A percentile compares a stretch with the other conserved stretches of the same genome.
Conservation (phyloP, 768 basidiomycete genomes). For the Peribolospora baueri region DNA sequence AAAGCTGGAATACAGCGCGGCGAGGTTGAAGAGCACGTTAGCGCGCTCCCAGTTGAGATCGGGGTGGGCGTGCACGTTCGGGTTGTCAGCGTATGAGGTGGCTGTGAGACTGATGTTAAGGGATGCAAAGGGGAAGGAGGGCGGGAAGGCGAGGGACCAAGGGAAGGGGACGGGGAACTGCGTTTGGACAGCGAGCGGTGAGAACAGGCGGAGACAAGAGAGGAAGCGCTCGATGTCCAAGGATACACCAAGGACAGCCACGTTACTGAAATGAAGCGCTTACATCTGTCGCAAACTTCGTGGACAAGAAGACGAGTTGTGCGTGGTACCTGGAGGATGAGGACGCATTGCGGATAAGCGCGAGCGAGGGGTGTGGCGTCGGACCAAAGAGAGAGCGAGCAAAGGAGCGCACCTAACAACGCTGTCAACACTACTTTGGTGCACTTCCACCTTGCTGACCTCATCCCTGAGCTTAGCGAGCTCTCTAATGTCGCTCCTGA, state of each 20-base stretch:
- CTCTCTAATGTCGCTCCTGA: neutral
- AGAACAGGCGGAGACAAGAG: neutral
- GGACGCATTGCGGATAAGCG: neutral
- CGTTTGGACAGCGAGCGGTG: neutral
- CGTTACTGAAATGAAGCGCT: conserved; percentile 16
- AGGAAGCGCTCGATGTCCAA: too few relatives aligned
- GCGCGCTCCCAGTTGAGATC: conserved; percentile 67
- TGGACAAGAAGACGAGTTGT: conserved; percentile 56
- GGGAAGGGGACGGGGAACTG: conserved; percentile 18
- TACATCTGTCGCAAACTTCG: conserved; percentile 63
- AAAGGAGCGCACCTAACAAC: neutral
- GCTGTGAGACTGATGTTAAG: conserved; percentile 46
- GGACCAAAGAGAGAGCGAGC: neutral
- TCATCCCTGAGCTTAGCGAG: neutral
- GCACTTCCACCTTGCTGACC: neutral
- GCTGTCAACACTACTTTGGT: neutral
- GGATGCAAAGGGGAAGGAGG: conserved; percentile 29
- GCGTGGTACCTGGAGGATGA: conserved; percentile 49
- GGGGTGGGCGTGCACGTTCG: conserved; percentile 33
- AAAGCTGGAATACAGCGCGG: conserved; percentile 59
- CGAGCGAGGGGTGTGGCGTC: neutral
- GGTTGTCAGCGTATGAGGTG: conserved; percentile 34
- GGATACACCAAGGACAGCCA: neutral
- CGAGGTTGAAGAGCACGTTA: conserved; percentile 59
- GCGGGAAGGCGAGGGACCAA: conserved; percentile 9